Conservation (phyloP, 2,329 filamentous ascomycete species). For the Davidsoniella eucalypti region DNA sequence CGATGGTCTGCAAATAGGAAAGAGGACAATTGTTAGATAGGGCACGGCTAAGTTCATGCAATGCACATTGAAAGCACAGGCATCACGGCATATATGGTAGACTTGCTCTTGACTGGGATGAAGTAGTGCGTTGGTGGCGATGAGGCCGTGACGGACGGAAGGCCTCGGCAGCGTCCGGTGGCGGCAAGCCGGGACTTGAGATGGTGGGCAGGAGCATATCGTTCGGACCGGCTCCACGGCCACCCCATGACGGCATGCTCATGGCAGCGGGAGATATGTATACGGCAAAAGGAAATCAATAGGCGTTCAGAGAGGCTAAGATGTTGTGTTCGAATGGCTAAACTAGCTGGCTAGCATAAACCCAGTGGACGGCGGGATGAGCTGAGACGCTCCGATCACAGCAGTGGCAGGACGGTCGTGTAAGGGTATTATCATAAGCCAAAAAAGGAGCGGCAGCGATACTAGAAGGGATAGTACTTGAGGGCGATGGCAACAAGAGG, state of each 20-base stretch:
- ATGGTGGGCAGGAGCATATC: conserved; percentile 12
- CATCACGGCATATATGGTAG: not conserved
- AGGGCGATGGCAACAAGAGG: not conserved
- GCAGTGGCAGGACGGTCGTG: too few species aligned
- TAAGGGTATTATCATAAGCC: too few species aligned
- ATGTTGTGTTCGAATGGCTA: too few species aligned
- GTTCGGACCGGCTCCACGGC: conserved; percentile 6
- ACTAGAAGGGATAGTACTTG: not conserved
- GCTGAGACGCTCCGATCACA: too few species aligned
- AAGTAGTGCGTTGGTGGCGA: conserved; percentile 32
- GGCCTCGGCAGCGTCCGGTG: conserved; percentile 19
- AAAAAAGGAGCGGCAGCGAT: not conserved
- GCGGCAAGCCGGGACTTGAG: conserved; percentile 9
- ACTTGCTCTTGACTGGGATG: conserved; percentile 38
- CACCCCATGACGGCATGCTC: conserved; percentile 11
- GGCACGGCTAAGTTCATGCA: not conserved
- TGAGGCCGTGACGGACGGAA: conserved; percentile 14
- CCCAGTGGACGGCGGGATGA: too few species aligned
- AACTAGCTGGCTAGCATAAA: too few species aligned
- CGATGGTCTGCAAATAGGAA: conserved; percentile 24
- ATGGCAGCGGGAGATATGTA: conserved; percentile 1
- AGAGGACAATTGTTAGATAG: conserved; percentile 12
- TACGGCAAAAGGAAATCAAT: too few species aligned
- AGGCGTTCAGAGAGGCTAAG: too few species aligned
- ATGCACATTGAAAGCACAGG: not conserved